Conservation (phyloP, 805 yeast species). For the Millerozyma miso region DNA sequence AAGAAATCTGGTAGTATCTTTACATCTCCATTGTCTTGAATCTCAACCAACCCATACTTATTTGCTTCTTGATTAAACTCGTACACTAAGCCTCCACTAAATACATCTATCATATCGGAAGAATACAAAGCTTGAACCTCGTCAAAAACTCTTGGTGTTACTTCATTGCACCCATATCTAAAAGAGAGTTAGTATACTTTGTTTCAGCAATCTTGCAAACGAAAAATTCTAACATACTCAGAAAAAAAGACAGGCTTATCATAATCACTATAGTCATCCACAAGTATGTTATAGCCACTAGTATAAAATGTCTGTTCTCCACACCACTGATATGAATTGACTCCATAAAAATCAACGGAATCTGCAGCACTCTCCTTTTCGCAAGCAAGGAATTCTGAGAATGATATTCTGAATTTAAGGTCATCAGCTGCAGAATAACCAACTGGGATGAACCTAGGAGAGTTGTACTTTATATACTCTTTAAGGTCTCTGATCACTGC, state of each 20-base stretch:
- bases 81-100: constrained; percentile 83
- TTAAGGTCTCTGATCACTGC: constrained; percentile 81
- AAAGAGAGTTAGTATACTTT: constrained; percentile 10
- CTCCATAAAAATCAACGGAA: constrained; percentile 76
- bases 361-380: constrained; percentile 48
- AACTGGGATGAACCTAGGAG: constrained; percentile 71
- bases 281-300: constrained; percentile 66
- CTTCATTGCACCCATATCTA: constrained; percentile 73
- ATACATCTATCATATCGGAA: constrained; percentile 64
- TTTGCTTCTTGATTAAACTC: constrained; percentile 78
- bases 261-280: constrained; percentile 63
- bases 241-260: constrained; percentile 81
- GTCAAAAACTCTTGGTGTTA: constrained; percentile 72
- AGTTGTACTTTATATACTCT: constrained; percentile 53
- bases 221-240: constrained; percentile 48
- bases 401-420: constrained; percentile 64
- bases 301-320: constrained; percentile 80
- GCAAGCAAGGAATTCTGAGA: constrained; percentile 80
- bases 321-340: constrained; percentile 80
- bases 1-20: constrained; percentile 42
- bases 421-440: constrained; percentile 98
- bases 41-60: constrained; percentile 69
- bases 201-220: background rate
- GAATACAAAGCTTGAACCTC: constrained; percentile 73
- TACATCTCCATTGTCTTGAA: constrained; percentile 39